Evolutionary conservation across 2,329 filamentous ascomycete genomes (phyloP), one percentile per base, ranked within the genome.

Genomic region (Periglandula ipomoeae): DNA sequence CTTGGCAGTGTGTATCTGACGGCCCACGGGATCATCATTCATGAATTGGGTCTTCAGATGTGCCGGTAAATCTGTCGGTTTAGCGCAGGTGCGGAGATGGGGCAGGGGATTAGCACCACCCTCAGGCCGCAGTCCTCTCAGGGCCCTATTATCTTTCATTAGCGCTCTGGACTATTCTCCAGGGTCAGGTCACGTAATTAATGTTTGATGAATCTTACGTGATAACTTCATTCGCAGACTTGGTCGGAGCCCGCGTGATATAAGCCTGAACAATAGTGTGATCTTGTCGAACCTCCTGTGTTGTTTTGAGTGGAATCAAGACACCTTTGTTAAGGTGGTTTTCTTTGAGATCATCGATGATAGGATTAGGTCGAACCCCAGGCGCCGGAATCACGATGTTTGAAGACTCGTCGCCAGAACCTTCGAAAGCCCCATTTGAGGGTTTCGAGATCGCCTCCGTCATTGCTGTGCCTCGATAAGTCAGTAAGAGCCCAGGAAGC

Each of bases 1-100:
- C 60, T 82, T 82, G 48, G 75, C 71, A 13, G 76, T 79, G 55
- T 81, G 78, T 45, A 78, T 74, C 54, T 76, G 72, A 52, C 75
- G 72, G 55, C 76, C 79, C 43, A 64, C 62, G 0, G 72, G 65
- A n/a, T 69, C 71, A 50, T 76, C 74, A 56, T 80, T 79, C 74
- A 82, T 81, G 55, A 76, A 78, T 52, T 76, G 71, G 5, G 74
- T 71, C 62, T 81, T 81, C 52, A 86, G 71, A 56, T 84, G 81
- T 23, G 74, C 69, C 9, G 85, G 84, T 8, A 90, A 72, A 59
- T 85, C 83, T 47, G 72, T 70, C 42, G 78, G 78, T 65, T 89
- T 89, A 50, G 83, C 85, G 63, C 88, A 87, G 63, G 86, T 79
- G 54, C 86, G 84, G 49, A 91, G 73, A 68, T 91, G 82, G 68